Evolutionary conservation across 2,329 filamentous ascomycete genomes (phyloP).

Genomic region (Pestalotiopsis sp.): DNA sequence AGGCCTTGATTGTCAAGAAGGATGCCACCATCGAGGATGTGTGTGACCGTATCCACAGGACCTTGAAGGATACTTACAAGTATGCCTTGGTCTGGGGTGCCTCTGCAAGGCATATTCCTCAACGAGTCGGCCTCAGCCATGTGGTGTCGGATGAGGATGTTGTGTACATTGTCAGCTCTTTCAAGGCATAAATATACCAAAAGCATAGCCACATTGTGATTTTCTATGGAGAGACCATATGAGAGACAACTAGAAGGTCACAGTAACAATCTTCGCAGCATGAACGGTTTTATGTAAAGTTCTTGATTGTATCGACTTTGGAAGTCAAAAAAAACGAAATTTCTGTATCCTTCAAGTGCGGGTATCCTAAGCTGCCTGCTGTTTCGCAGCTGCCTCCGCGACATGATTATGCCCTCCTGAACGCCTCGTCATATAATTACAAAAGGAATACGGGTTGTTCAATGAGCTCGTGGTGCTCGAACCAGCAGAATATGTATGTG

Average conservation of each 20-base stretch:
- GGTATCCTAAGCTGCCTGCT: neutral
- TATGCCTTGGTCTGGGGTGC: constrained; percentile 98
- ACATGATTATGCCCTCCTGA: neutral
- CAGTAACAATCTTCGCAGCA: too few species aligned
- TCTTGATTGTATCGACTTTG: constrained; percentile 3
- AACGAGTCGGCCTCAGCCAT: constrained; percentile 87
- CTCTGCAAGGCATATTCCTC: constrained; percentile 91
- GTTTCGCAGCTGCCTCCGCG: too few species aligned
- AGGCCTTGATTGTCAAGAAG: constrained; percentile 89
- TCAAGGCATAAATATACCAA: constrained; percentile 49
- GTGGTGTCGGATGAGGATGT: constrained; percentile 72
- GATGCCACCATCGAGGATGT: constrained; percentile 95
- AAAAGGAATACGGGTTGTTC: neutral
- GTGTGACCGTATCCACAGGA: constrained; percentile 92
- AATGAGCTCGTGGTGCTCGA: neutral
- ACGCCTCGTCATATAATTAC: neutral
- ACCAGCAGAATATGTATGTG: neutral
- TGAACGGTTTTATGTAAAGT: too few species aligned
- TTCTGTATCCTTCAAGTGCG: constrained; percentile 5
- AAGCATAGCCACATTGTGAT: neutral
- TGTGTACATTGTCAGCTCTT: constrained; percentile 67
- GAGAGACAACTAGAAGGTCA: neutral
- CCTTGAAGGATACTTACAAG: constrained; percentile 97
- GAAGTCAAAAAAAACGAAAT: neutral
- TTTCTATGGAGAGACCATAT: neutral